Evolutionary conservation across 495 filamentous ascomycete genomes (phyloP).

Genomic region (Polyplosphaeria fusca): DNA sequence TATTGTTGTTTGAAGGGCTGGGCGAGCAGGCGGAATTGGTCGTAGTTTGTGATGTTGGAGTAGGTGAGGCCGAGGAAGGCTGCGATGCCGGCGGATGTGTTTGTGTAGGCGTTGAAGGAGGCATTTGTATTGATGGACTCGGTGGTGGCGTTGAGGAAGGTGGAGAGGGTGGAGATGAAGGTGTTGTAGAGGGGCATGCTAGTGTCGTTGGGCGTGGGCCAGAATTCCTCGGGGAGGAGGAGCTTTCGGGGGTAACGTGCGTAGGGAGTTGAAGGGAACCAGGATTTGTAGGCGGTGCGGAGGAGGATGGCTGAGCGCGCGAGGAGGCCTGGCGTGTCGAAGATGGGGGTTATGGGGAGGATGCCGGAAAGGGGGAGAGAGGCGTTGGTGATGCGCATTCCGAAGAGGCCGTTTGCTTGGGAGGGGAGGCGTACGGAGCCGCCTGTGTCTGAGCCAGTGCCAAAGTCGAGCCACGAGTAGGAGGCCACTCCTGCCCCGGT

Average conservation of each 20-base stretch:
- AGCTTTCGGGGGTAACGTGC: not conserved
- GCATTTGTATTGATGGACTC: no score
- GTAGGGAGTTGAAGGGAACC: not conserved
- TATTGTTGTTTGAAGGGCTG: not conserved
- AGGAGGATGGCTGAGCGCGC: slow-evolving; percentile 10
- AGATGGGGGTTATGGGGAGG: slow-evolving; percentile 45
- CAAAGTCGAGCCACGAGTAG: slow-evolving; percentile 2
- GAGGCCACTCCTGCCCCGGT: not conserved
- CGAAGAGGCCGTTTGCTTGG: not conserved
- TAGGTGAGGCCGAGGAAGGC: not conserved
- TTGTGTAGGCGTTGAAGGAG: not conserved
- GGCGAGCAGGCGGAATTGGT: not conserved
- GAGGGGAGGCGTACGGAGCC: not conserved
- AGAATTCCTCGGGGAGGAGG: not conserved
- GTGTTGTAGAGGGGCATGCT: not conserved
- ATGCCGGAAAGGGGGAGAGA: slow-evolving; percentile 44
- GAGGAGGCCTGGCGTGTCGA: slow-evolving; percentile 48
- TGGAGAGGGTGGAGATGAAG: not conserved
- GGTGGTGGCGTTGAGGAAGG: not conserved
- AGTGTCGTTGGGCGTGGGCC: not conserved
- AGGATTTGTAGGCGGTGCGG: not conserved
- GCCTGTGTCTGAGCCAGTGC: slow-evolving; percentile 3
- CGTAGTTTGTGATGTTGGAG: not conserved
- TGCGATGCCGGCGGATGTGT: not conserved
- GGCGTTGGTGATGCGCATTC: slow-evolving; percentile 45